Base-by-base conservation (phyloP, 2,329 filamentous ascomycete species). In the Macroventuria anomochaeta region DNA sequence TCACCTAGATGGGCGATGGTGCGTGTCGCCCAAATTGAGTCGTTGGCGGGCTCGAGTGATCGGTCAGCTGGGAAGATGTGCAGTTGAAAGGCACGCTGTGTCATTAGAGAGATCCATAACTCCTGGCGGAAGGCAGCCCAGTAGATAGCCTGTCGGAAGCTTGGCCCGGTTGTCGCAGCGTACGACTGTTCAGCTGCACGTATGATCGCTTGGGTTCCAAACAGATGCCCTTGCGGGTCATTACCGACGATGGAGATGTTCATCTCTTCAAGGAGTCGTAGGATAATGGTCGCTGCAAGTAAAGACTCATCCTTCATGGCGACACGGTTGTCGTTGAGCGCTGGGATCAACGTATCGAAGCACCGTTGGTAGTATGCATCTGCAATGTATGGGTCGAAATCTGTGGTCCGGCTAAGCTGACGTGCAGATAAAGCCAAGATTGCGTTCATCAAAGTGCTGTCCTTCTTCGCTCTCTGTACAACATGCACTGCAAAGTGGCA, bases 301-400 rank as follows among this genome's bases (percentile, higher is more conserved):
- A 78, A 63, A 23, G 74, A 70, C 47, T 77, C 75, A 38, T 77
- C 75, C 43, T 71, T 71, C 18, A 73, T 73, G 13, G 75, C 68
- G n/a, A 71, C 62, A 20, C 70, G 71, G 28, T 71, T 71, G 21
- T 78, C 67, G 51, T 75, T 71, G 2, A 78, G 55, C 1, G 73
- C 71, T 2, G 76, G 75, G 3, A 77, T 77, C 15, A 77, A 48
- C 2, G 72, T 76, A 21, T 74, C 64, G 23, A 78, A 72, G 46
- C 76, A 77, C 4, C 67, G 66, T 51, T 76, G 72, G 38, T 77
- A 76, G 49, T 78, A 77, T 3, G 73, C 72, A 55, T 77, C 76
- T 6, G 76, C 75, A 10, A 77, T 71, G 40, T 72, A 75, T 5
- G 76, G 67, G 48, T 77, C 74, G 42, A 76, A 76, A 12, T 66